phyloP scores from a whole-genome alignment of 2,329 filamentous ascomycete species.

The Pseudogymnoascus sp. region DNA sequence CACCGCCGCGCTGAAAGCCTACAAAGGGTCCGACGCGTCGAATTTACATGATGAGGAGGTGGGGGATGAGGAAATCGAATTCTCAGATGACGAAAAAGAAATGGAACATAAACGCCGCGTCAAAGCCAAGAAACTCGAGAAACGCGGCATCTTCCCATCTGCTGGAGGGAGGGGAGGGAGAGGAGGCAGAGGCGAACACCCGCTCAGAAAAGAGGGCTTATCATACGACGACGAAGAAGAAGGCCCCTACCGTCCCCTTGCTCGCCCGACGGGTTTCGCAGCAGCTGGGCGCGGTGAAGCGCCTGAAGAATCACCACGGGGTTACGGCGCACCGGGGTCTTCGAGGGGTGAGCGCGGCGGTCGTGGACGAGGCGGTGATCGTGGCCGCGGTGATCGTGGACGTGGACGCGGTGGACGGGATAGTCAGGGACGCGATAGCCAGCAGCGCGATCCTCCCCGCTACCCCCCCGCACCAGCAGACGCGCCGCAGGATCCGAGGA shows the following conservation, averaged over 20 bases:
- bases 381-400: constrained; percentile 24
- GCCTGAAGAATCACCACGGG: constrained; percentile 30
- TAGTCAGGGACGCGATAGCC: constrained; percentile 36
- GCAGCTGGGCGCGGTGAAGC: constrained; percentile 35
- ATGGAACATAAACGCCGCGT: constrained; percentile 64
- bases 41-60: constrained; percentile 93
- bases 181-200: constrained; percentile 20
- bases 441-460: constrained; percentile 17
- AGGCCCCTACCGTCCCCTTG: constrained; percentile 62
- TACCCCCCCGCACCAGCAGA: constrained; percentile 11
- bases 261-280: constrained; percentile 56
- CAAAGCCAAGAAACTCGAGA: constrained; percentile 58
- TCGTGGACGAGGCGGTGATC: constrained; percentile 29
- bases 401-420: constrained; percentile 26
- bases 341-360: constrained; percentile 17
- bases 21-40: constrained; percentile 88
- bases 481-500: constrained; percentile 19
- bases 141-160: constrained; percentile 42
- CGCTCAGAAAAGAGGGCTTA: constrained; percentile 33
- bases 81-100: constrained; percentile 94
- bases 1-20: constrained; percentile 66
- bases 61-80: constrained; percentile 78
- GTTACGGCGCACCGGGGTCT: constrained; percentile 16
- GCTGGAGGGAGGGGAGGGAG: constrained; percentile 29
- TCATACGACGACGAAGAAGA: constrained; percentile 61